phyloP scores from a whole-genome alignment of 208 protist genomes.

The Trypanosoma vivax region DNA sequence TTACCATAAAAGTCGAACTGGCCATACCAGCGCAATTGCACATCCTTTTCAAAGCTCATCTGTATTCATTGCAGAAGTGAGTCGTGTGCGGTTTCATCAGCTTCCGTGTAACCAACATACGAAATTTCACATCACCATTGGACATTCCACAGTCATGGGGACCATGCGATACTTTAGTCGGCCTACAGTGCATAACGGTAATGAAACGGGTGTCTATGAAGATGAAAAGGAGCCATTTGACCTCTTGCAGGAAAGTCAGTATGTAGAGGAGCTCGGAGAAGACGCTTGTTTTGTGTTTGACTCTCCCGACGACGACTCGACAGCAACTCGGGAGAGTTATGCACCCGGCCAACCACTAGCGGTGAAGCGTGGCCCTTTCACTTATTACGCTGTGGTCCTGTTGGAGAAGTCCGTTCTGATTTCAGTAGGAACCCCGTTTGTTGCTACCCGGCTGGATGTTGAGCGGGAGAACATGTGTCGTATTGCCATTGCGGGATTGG shows the following conservation, averaged over 20 bases:
- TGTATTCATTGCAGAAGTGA: constrained; percentile 49
- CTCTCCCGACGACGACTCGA: neutral
- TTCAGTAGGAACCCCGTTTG: constrained; percentile 24
- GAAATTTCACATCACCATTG: constrained; percentile 82
- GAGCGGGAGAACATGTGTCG: constrained; percentile 69
- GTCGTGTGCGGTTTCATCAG: constrained; percentile 77
- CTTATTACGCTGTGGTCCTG: constrained; percentile 58
- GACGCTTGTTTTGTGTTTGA: constrained; percentile 24
- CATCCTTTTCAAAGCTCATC: constrained; percentile 12
- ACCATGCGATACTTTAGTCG: constrained; percentile 67
- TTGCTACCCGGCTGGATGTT: constrained; percentile 67
- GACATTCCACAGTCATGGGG: constrained; percentile 84
- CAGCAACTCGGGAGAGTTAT: no score
- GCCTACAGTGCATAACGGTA: neutral
- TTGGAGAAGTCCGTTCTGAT: constrained; percentile 45
- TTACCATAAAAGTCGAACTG: constrained; percentile 1
- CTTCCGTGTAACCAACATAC: constrained; percentile 44
- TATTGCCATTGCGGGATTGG: constrained; percentile 54
- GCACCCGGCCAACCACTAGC: constrained; percentile 24
- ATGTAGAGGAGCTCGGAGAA: constrained; percentile 42
- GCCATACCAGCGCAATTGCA: neutral
- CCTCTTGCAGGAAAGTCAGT: constrained; percentile 27
- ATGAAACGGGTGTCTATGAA: neutral
- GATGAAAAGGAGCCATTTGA: constrained; percentile 12
- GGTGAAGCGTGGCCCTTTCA: constrained; percentile 2